Evolutionary conservation across 352 stramenopile genomes (phyloP).

Genomic region (Phytopythium chamaehyphon): DNA sequence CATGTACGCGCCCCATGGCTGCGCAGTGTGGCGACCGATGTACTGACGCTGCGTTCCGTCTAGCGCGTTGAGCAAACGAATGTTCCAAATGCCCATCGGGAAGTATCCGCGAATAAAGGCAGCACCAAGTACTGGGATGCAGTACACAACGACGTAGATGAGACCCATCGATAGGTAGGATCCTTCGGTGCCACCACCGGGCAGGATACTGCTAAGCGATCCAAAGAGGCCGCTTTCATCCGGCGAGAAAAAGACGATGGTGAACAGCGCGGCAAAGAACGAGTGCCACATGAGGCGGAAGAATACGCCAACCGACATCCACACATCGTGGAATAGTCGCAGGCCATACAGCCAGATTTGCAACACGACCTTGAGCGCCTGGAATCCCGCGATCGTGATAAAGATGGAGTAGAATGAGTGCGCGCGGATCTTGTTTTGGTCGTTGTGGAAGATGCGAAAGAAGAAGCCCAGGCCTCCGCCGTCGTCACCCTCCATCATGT

Average conservation of each 20-base stretch:
- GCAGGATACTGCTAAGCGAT: constrained; percentile 33
- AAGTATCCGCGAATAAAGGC: constrained; percentile 53
- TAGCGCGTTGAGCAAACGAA: constrained; percentile 52
- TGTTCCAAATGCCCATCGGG: constrained; percentile 46
- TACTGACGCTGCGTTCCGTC: constrained; percentile 74
- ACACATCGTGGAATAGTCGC: constrained; percentile 59
- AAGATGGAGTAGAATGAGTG: constrained; percentile 75
- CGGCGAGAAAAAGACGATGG: constrained; percentile 56
- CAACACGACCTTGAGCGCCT: constrained; percentile 62
- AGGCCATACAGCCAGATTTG: constrained; percentile 75
- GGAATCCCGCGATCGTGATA: constrained; percentile 45
- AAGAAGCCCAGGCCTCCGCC: constrained; percentile 52
- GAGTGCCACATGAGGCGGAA: constrained; percentile 67
- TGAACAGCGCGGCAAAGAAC: constrained; percentile 69
- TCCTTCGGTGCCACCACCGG: constrained; percentile 37
- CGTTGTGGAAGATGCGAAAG: constrained; percentile 47
- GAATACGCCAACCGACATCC: constrained; percentile 59
- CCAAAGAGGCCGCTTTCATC: constrained; percentile 43
- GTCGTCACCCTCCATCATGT: constrained; percentile 54
- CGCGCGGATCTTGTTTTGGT: constrained; percentile 52
- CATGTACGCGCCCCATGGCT: constrained; percentile 55
- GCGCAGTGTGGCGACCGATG: constrained; percentile 67
- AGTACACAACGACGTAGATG: constrained; percentile 59
- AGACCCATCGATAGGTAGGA: constrained; percentile 62
- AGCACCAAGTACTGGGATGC: constrained; percentile 42